A percentile compares a stretch with the other conserved stretches of the same genome.
Evolutionary conservation across 1,284 basidiomycete genomes (phyloP).

Genomic region (Tilletia indica): DNA sequence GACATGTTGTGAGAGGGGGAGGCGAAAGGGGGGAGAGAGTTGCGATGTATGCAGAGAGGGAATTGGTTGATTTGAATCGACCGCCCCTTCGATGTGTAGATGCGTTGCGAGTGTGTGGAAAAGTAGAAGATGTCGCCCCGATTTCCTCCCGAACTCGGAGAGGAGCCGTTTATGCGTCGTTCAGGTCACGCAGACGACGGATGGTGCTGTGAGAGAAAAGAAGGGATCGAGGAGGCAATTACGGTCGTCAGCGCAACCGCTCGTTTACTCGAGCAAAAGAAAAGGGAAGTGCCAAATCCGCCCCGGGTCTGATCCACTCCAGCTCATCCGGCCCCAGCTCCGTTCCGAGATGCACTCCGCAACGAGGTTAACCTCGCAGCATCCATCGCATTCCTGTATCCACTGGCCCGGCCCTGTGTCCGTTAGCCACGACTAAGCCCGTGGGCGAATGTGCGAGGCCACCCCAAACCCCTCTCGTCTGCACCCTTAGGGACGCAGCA

Average conservation of each 20-base stretch:
- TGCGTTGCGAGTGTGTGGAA: background rate
- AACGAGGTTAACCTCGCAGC: too few species aligned
- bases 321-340: too few species aligned
- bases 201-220: constrained; percentile 43
- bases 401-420: too few species aligned
- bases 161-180: constrained; percentile 49
- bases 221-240: background rate
- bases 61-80: background rate
- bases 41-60: background rate
- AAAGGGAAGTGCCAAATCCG: too few species aligned
- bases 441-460: too few species aligned
- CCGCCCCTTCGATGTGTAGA: background rate
- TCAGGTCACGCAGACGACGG: constrained; percentile 56
- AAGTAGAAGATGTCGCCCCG: constrained; percentile 51
- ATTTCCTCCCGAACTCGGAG: constrained; percentile 2
- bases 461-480: too few species aligned
- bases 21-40: background rate
- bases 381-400: too few species aligned
- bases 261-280: too few species aligned
- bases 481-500: too few species aligned
- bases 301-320: too few species aligned
- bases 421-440: too few species aligned
- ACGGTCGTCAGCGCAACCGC: background rate
- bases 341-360: too few species aligned
- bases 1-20: background rate